These are phyloP conservation scores for Coemansia sp. DNA, from an alignment of 192 early-diverging fungal genomes.

Conservation along the genomic window DNA sequence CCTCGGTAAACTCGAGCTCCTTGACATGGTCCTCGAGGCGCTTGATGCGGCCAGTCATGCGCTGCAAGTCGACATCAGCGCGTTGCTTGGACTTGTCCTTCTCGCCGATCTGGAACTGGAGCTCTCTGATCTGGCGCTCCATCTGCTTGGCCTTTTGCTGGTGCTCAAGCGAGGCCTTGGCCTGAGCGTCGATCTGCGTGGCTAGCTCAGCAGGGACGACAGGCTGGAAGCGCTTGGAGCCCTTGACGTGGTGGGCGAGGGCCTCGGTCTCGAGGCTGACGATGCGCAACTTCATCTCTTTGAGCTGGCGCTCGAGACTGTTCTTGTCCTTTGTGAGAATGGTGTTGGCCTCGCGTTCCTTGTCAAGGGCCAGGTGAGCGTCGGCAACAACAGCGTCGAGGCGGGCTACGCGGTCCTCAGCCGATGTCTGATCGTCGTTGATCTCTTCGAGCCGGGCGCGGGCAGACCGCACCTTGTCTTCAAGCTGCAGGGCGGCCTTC, in stretches of 20 bases:
- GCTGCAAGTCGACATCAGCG: conserved; percentile 66
- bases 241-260: conserved; percentile 57
- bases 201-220: conserved; percentile 40
- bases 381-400: conserved; percentile 51
- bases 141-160: conserved; percentile 49
- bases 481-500: conserved; percentile 64
- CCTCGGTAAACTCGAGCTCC: conserved; percentile 43
- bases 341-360: conserved; percentile 60
- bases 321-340: conserved; percentile 77
- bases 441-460: conserved; percentile 71
- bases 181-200: conserved; percentile 33
- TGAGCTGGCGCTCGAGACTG: conserved; percentile 77
- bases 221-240: conserved; percentile 52
- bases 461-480: conserved; percentile 70
- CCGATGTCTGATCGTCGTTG: conserved; percentile 60
- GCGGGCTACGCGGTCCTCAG: conserved; percentile 63
- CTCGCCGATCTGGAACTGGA: conserved; percentile 83
- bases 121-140: conserved; percentile 77
- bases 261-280: conserved; percentile 72
- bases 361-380: conserved; percentile 61
- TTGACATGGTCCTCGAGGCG: conserved; percentile 47
- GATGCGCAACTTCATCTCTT: conserved; percentile 72
- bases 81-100: conserved; percentile 76
- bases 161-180: conserved; percentile 43
- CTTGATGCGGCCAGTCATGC: conserved; percentile 54